Evolutionary conservation across 805 yeast genomes (phyloP), one percentile per base, ranked within the genome.

Genomic region (Alloascoidea africana): DNA sequence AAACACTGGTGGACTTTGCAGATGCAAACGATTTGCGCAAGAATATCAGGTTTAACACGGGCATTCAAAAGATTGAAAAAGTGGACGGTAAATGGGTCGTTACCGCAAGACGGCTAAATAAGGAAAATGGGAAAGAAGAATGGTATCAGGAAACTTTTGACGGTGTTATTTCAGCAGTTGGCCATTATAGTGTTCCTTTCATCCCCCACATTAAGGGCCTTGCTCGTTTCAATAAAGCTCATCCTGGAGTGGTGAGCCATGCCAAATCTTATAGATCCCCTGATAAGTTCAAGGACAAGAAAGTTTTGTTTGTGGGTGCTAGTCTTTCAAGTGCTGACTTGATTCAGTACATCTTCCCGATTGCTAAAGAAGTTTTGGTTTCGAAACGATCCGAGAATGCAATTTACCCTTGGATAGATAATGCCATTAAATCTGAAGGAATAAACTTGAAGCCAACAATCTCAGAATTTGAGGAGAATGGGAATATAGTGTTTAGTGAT

Each of bases 121-220:
- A 27, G 4, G 36, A 13, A 4, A 33, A 14, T 14, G n/a, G 15
- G 4, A 30, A 27, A 6, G 53, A 48, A 16, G 45, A 48, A 36
- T 59, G 63, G 63, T 59, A 41, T 41, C 16, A 38, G n/a, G 44
- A 39, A 27, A 6, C 33, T n/a, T 58, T 52, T 39, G 61, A 58
- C 41, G 51, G 61, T 16, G 59, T 67, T 14, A 52, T 66, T 15
- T 56, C 67, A 14, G 66, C 70, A 5, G 58, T 60, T 14, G 73
- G 73, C 15, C 72, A 67, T 48, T 67, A 66, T 46, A 66, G 63
- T 40, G 48, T 60, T 3, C 72, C 73, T 1, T 62, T 43, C 39
- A 59, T 67, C 34, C 73, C 73, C 4, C 49, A 52, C 3, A 63
- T 63, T 3, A 49, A 53, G 3, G 73, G 73, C 0, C 48, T 66